These are phyloP conservation scores for Lentinus tigrinus DNA, from an alignment of 768 basidiomycete genomes.

Conservation along the genomic window DNA sequence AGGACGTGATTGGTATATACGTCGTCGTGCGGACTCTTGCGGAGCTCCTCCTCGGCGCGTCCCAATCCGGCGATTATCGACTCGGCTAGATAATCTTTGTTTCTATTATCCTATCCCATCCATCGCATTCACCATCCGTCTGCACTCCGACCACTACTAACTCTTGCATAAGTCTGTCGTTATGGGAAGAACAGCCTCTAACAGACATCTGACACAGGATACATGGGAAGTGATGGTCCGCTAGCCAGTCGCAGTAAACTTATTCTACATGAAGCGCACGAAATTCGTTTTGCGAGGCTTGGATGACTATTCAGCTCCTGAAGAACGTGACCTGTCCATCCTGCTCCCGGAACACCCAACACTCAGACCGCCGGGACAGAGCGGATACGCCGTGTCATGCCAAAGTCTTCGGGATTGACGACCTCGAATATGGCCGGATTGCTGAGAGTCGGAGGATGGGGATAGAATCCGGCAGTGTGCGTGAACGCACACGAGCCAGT, in stretches of 20 bases:
- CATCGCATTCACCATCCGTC: conserved; percentile 3
- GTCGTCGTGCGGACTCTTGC: neutral
- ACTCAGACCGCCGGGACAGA: no score
- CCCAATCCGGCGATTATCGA: conserved; percentile 17
- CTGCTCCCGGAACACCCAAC: no score
- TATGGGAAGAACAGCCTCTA: no score
- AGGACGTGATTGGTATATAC: conserved; percentile 16
- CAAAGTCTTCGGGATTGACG: conserved; percentile 98
- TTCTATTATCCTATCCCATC: neutral
- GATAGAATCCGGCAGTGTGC: conserved; percentile 99
- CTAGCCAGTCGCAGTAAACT: no score
- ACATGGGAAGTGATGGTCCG: no score
- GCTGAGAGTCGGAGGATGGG: conserved; percentile 97
- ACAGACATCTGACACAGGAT: no score
- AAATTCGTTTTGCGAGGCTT: no score
- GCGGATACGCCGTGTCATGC: conserved; percentile 62
- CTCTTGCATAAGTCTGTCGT: neutral
- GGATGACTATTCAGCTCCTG: no score
- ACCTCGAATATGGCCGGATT: conserved; percentile 99
- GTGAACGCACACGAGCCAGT: conserved; percentile 99
- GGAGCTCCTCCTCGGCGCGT: neutral
- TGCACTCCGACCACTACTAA: neutral
- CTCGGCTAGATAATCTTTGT: conserved; percentile 26
- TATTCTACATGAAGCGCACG: no score
- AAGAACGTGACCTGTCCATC: no score